Base-by-base conservation (phyloP, 768 basidiomycete species). In the Lactifluus rugatus region DNA sequence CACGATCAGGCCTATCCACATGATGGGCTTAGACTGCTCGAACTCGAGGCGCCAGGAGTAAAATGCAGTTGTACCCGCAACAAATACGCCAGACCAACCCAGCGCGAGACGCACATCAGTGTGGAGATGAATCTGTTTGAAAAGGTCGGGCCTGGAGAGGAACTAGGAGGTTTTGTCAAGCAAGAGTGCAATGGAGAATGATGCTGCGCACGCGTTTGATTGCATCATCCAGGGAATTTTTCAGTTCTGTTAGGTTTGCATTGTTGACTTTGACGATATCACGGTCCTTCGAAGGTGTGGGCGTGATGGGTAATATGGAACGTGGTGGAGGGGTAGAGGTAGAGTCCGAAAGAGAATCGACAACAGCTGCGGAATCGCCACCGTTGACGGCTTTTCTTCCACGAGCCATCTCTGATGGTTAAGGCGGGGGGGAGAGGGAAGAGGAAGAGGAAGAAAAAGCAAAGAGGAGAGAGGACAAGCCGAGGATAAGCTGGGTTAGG, bases 11-110 rank as follows among this genome's bases (percentile, higher is more conserved):
- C 92, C 93, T 9, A 78, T 76, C 78, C 84, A 85, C 19, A 95
- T 81, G 32, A 81, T 81, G 11, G 81, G 79, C 72, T 96, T 95
- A 60, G 87, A 83, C 69, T 85, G 80, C 70, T 95, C 89, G 69
- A 95, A 98, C n/a, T 89, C 87, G 46, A 85, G 74, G 66, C 87
- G 85, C 72, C 85, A 92, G 34, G 91, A 89, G 66, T 95, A 95
- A 44, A 90, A 75, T 34, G 85, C 87, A 28, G 90, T 91, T 13
- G 80, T 86, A 45, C 79, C 80, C 21, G 93, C 91, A 16, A 94
- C 78, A 58, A 93, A 78, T 48, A 93, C 87, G 61, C 87, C 82
- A 16, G 84, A 73, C 88, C 92, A 97, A 28, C 95, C 95, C 13
- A 97, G 77, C 0, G 74, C 83, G 44, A 98, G 79, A 49, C 90